Evolutionary conservation across 2,329 filamentous ascomycete species (phyloP).

Genomic region (Ophiosphaerella narmari): DNA sequence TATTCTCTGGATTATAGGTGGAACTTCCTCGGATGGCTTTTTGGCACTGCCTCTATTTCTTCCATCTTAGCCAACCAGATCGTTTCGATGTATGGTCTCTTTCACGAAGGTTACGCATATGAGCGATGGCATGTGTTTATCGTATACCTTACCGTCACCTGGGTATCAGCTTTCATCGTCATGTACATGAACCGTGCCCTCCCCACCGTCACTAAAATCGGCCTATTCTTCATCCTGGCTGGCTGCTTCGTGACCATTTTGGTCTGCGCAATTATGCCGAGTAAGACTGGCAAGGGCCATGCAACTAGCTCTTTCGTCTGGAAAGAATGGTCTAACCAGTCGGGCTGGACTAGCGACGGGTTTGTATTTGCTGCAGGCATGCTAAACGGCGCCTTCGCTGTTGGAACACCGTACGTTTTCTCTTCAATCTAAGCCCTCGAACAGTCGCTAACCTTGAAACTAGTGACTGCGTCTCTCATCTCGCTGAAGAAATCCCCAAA

Average conservation of each 20-base stretch:
- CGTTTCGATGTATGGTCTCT: conserved; percentile 56
- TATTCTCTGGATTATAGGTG: conserved; percentile 41
- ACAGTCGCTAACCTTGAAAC: not conserved
- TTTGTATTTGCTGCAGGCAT: conserved; percentile 70
- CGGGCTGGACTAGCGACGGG: conserved; percentile 56
- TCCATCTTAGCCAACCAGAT: conserved; percentile 53
- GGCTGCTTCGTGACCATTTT: conserved; percentile 62
- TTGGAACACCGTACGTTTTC: conserved; percentile 59
- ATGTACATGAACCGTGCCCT: conserved; percentile 61
- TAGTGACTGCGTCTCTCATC: conserved; percentile 66
- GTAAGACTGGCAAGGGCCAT: conserved; percentile 48
- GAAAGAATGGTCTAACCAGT: conserved; percentile 53
- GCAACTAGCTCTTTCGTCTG: conserved; percentile 51
- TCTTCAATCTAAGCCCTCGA: not conserved
- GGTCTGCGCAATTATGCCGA: conserved; percentile 61
- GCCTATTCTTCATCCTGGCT: conserved; percentile 57
- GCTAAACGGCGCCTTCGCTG: conserved; percentile 70
- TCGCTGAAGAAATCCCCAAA: conserved; percentile 58
- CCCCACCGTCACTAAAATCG: conserved; percentile 59
- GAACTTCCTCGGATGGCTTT: conserved; percentile 58
- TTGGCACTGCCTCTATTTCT: conserved; percentile 50
- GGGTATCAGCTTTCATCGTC: conserved; percentile 52
- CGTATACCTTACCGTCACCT: conserved; percentile 54
- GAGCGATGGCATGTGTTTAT: conserved; percentile 59
- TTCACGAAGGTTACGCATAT: conserved; percentile 52